These are phyloP conservation scores for Penicillium sp. DNA, from an alignment of 2,329 filamentous ascomycete genomes.

Conservation along the genomic window DNA sequence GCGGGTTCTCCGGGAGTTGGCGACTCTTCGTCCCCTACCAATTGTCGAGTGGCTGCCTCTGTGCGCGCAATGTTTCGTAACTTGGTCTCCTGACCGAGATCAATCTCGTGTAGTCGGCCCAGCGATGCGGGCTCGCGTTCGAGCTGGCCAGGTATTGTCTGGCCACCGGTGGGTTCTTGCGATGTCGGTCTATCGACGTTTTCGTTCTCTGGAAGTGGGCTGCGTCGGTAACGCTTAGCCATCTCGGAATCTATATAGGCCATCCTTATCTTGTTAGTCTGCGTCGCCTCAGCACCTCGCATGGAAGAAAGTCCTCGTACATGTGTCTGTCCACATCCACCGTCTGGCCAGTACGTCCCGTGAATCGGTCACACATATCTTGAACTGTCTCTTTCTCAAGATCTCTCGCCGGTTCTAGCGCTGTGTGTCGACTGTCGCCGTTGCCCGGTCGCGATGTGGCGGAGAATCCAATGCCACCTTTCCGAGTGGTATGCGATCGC, in stretches of 20 bases:
- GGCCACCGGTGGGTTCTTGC: constrained; percentile 11
- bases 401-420: constrained; percentile 31
- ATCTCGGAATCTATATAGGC: constrained; percentile 66
- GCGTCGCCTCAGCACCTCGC: constrained; percentile 13
- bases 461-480: constrained; percentile 49
- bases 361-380: constrained; percentile 53
- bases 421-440: constrained; percentile 24
- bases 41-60: constrained; percentile 44
- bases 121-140: constrained; percentile 51
- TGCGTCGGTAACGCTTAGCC: constrained; percentile 51
- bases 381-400: constrained; percentile 36
- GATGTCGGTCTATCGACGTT: constrained; percentile 5
- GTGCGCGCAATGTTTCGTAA: constrained; percentile 45
- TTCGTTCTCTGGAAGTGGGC: constrained; percentile 16
- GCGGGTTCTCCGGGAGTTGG: constrained; percentile 19
- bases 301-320: constrained; percentile 47
- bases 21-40: constrained; percentile 34
- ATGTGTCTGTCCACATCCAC: constrained; percentile 62
- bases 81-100: constrained; percentile 50
- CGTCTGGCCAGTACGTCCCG: constrained; percentile 58
- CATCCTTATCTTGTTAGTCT: constrained; percentile 64
- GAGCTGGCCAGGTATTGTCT: constrained; percentile 21
- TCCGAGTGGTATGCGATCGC: constrained; percentile 37
- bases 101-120: constrained; percentile 58
- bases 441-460: constrained; percentile 27